phyloP scores from a whole-genome alignment of 2,329 filamentous ascomycete species.

The Leptographium radiaticola region DNA sequence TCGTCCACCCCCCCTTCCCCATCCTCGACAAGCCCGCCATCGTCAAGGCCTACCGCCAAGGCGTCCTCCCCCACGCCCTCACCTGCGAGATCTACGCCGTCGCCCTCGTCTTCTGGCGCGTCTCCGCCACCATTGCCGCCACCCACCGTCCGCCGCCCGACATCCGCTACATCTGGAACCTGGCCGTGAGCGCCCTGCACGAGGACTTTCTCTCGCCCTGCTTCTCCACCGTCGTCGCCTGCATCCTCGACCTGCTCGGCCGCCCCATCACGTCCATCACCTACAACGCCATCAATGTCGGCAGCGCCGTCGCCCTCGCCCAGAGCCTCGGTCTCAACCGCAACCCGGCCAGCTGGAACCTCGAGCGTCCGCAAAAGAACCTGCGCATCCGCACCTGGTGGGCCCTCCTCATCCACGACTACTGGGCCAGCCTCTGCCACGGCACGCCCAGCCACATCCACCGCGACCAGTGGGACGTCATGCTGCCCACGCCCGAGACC shows the following conservation, averaged over 20 bases:
- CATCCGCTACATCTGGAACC: slow-evolving; percentile 2
- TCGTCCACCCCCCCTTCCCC: slow-evolving; percentile 3
- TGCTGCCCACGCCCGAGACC: background rate
- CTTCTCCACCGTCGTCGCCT: slow-evolving; percentile 2
- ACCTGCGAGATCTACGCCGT: slow-evolving; percentile 5
- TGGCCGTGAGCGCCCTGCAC: background rate
- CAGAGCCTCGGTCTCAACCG: slow-evolving; percentile 3
- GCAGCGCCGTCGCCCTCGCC: slow-evolving; percentile 3
- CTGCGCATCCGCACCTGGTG: slow-evolving; percentile 4
- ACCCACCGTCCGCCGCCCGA: background rate
- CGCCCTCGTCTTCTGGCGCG: background rate
- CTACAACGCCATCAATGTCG: slow-evolving; percentile 4
- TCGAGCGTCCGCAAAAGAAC: background rate
- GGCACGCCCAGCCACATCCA: slow-evolving; percentile 2
- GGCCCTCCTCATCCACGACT: slow-evolving; percentile 3
- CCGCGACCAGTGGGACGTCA: slow-evolving; percentile 2
- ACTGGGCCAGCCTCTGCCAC: slow-evolving; percentile 3
- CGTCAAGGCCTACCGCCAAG: slow-evolving; percentile 1
- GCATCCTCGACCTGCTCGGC: slow-evolving; percentile 2
- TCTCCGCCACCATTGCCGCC: background rate
- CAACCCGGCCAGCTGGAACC: slow-evolving; percentile 2
- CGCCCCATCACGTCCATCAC: slow-evolving; percentile 4
- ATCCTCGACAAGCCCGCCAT: background rate
- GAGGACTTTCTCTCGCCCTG: slow-evolving; percentile 1
- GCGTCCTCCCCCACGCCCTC: background rate